A percentile compares a stretch with the other conserved stretches of the same genome.
Conservation (phyloP, 441 rosid species). For the Metrosideros polymorpha region DNA sequence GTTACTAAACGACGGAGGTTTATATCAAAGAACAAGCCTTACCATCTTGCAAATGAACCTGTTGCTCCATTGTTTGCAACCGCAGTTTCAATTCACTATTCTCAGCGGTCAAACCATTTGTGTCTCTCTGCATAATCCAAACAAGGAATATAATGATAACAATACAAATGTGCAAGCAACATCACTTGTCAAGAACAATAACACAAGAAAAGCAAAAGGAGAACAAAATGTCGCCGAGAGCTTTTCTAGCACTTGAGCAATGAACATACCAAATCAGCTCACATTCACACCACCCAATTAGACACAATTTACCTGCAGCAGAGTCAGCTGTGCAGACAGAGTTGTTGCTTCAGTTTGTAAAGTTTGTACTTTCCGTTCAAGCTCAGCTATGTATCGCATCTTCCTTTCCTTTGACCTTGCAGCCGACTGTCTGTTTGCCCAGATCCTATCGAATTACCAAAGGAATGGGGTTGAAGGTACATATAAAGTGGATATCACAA, state of each 20-base stretch:
- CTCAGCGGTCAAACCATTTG: conserved; percentile 83
- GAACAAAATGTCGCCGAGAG: neutral
- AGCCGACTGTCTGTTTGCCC: conserved; percentile 99
- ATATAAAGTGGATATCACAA: neutral
- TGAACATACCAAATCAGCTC: neutral
- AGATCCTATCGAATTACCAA: conserved; percentile 41
- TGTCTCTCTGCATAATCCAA: conserved; percentile 68
- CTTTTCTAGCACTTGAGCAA: neutral
- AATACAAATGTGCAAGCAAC: neutral
- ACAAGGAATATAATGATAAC: neutral
- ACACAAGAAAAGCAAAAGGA: neutral
- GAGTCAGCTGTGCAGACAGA: conserved; percentile 86
- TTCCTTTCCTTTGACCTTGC: conserved; percentile 99
- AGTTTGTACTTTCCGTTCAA: conserved; percentile 95
- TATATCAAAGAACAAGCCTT: conserved; percentile 14
- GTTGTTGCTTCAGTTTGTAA: conserved; percentile 96
- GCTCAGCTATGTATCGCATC: conserved; percentile 95
- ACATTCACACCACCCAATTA: neutral
- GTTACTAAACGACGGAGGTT: neutral
- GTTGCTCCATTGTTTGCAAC: conserved; percentile 94
- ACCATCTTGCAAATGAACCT: conserved; percentile 98
- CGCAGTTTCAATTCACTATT: conserved; percentile 92
- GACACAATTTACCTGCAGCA: conserved; percentile 56
- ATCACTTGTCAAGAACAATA: neutral
- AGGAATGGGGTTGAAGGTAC: neutral